Base-by-base conservation (phyloP, 2,329 filamentous ascomycete species). In the Sporothrix brunneoviolacea region DNA sequence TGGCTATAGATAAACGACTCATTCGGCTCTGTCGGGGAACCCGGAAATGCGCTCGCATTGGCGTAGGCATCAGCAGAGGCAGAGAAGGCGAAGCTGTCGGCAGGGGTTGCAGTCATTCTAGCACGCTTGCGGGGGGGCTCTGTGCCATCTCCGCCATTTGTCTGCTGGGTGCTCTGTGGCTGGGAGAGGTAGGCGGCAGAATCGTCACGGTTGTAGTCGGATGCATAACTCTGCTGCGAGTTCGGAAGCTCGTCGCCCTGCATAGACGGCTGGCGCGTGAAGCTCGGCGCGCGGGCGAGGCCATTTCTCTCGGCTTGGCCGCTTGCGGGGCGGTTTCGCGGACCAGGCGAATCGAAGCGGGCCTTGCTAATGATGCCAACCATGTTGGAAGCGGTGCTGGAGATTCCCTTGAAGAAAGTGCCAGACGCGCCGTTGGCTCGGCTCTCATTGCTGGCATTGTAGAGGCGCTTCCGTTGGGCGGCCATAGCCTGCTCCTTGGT, bases 401-500 rank as follows among this genome's bases (percentile, higher is more conserved):
- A 97, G 57, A 98, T 97, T 62, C 94, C 96, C 64, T 91, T 91
- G 73, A 98, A 97, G 65, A 96, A 96, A 1, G 93, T 96, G 16
- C 90, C 91, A 41, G 86, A 83, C 16, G 82, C 59, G 61, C 79
- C 82, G 60, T 80, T 82, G 12, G 76, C 48, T 44, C 89, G 79
- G 43, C 76, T 81, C 52, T 95, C 88, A 48, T 80, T 74, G 40
- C 77, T 80, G 42, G 80, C 77, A 58, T 86, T 95, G 69, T 96
- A 97, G 68, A 96, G 82, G 57, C 91, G 82, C 67, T 98, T 97
- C 58, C 93, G 76, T 68, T 90, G 86, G 5, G 91, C 91, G 10
- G 93, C 93, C 91, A 97, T 95, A 54, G 93, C 93, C 68, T 97
- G 93, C 68, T 97, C 93, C 68, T 98, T 98, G 33, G 93, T 98